These are phyloP conservation scores for Carnegiea gigantea DNA, from an alignment of 179 eudicot genomes.

Conservation along the genomic window DNA sequence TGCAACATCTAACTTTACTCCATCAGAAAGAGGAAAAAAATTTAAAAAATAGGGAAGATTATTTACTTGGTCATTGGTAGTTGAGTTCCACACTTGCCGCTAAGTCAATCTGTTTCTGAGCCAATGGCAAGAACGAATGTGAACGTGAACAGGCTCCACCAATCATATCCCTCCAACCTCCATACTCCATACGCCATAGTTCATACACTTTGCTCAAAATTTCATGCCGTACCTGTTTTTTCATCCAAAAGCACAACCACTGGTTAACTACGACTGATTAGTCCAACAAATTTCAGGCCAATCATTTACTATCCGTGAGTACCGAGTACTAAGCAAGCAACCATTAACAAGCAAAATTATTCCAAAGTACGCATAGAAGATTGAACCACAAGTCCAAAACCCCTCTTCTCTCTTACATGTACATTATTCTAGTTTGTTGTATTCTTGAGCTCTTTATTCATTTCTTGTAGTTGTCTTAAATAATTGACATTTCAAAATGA, in stretches of 20 bases:
- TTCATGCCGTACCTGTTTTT: slow-evolving; percentile 51
- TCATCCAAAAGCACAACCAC: slow-evolving; percentile 21
- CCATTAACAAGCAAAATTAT: slow-evolving; percentile 14
- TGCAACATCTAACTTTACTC: too few species aligned
- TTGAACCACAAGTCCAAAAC: slow-evolving; percentile 1
- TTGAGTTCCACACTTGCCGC: slow-evolving; percentile 50
- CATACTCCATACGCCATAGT: slow-evolving; percentile 31
- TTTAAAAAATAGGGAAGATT: neutral
- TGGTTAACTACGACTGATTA: neutral
- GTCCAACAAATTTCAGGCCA: neutral
- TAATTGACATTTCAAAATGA: neutral
- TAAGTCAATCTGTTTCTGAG: slow-evolving; percentile 5
- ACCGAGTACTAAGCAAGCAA: neutral
- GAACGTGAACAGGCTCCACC: slow-evolving; percentile 46
- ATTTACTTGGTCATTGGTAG: slow-evolving; percentile 28
- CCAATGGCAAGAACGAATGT: slow-evolving; percentile 42
- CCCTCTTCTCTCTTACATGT: neutral
- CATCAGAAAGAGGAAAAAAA: neutral
- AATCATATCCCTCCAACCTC: slow-evolving; percentile 45
- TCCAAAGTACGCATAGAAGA: neutral
- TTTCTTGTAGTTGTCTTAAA: too few species aligned
- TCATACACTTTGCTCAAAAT: slow-evolving; percentile 57
- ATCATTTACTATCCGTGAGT: neutral
- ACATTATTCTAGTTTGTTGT: neutral
- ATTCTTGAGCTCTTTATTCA: neutral